These are phyloP conservation scores for Colletotrichum musicola DNA, from an alignment of 2,329 filamentous ascomycete genomes.

Conservation along the genomic window DNA sequence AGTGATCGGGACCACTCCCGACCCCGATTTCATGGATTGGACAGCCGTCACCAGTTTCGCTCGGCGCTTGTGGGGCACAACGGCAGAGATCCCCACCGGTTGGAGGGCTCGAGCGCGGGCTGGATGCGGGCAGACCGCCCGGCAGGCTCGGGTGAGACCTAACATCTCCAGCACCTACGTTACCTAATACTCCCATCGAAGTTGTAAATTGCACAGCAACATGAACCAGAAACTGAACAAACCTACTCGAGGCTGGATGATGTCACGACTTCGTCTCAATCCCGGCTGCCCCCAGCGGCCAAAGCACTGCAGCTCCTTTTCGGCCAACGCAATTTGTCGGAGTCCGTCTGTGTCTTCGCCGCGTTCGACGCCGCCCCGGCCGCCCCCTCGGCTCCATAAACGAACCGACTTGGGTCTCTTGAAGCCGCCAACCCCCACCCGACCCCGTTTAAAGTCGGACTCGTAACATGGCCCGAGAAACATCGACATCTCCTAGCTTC, in stretches of 20 bases:
- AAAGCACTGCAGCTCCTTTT: not conserved
- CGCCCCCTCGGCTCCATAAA: not conserved
- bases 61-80: constrained; percentile 1
- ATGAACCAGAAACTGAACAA: not conserved
- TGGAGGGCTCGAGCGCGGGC: not conserved
- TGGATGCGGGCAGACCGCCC: too few relatives aligned
- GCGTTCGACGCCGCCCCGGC: not conserved
- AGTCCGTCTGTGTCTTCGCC: constrained; percentile 1
- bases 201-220: not conserved
- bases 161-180: too few relatives aligned
- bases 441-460: constrained; percentile 19
- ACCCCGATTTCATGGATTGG: constrained; percentile 16
- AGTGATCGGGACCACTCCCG: constrained; percentile 3
- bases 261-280: too few relatives aligned
- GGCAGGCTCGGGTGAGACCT: too few relatives aligned
- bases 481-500: not conserved
- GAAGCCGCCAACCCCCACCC: constrained; percentile 16
- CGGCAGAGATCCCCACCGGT: not conserved
- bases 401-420: constrained; percentile 7
- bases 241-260: too few relatives aligned
- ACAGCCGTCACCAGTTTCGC: constrained; percentile 4
- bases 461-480: constrained; percentile 22
- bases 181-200: not conserved
- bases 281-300: too few relatives aligned
- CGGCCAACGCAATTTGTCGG: not conserved